phyloP scores from a whole-genome alignment of 2,329 filamentous ascomycete species.

The Xylaria arbuscula region DNA sequence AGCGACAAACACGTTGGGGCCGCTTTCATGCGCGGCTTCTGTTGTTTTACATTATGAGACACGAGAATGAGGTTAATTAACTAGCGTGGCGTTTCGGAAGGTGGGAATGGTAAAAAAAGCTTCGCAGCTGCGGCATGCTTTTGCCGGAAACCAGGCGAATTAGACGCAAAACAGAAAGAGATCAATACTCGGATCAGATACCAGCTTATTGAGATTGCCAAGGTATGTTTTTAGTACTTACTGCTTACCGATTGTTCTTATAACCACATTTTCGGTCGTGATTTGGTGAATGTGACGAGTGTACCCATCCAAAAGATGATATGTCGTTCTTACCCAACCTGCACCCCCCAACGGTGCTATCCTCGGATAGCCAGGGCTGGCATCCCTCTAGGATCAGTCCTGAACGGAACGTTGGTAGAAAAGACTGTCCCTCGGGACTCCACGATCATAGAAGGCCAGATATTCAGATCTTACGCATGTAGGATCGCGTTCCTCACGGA shows the following conservation, averaged over 20 bases:
- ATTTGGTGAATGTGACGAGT: conserved; percentile 24
- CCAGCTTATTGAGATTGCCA: conserved; percentile 42
- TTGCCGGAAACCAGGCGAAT: conserved; percentile 28
- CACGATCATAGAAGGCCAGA: conserved; percentile 53
- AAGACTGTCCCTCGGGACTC: conserved; percentile 49
- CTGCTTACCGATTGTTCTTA: background rate
- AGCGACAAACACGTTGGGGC: conserved; percentile 40
- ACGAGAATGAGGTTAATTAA: conserved; percentile 40
- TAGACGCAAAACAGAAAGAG: conserved; percentile 40
- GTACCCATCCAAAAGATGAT: background rate
- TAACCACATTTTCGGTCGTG: conserved; percentile 9
- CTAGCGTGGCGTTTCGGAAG: conserved; percentile 47
- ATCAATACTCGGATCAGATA: conserved; percentile 46
- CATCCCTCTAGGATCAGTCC: conserved; percentile 74
- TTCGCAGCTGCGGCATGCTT: conserved; percentile 26
- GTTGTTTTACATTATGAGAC: conserved; percentile 42
- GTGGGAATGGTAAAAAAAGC: conserved; percentile 36
- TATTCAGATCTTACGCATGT: conserved; percentile 44
- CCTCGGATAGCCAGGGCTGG: conserved; percentile 77
- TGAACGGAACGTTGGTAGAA: conserved; percentile 89
- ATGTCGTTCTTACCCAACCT: conserved; percentile 25
- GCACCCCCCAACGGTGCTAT: conserved; percentile 79
- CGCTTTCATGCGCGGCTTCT: conserved; percentile 38
- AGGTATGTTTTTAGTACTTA: conserved; percentile 44
- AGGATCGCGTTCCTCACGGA: conserved; percentile 42